A percentile compares a stretch with the other conserved stretches of the same genome.
Evolutionary conservation across 2,329 filamentous ascomycete genomes (phyloP).

Genomic region (Hypoxylon sp.): DNA sequence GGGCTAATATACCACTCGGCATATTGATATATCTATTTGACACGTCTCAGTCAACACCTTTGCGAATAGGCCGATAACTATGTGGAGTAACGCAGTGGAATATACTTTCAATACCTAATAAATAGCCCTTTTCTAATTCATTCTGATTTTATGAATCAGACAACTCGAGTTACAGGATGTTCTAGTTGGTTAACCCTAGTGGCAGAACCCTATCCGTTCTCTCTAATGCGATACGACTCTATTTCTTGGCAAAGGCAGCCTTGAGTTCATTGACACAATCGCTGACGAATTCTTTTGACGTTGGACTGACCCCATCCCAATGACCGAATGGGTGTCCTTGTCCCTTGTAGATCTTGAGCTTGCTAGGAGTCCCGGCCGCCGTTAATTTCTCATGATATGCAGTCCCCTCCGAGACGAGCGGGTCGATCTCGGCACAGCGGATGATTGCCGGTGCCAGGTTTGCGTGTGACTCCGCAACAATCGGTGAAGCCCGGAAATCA

Average conservation of each 20-base stretch:
- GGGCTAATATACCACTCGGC: background rate
- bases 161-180: background rate
- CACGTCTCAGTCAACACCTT: background rate
- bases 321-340: constrained; percentile 56
- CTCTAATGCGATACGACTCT: background rate
- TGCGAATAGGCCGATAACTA: background rate
- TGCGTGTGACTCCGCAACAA: constrained; percentile 54
- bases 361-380: constrained; percentile 53
- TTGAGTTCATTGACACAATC: constrained; percentile 54
- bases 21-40: background rate
- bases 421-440: constrained; percentile 55
- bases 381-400: constrained; percentile 54
- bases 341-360: constrained; percentile 56
- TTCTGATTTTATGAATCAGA: background rate
- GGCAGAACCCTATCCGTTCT: background rate
- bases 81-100: background rate
- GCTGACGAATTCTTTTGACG: constrained; percentile 53
- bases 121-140: background rate
- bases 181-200: background rate
- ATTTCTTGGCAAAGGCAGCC: constrained; percentile 44
- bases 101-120: background rate
- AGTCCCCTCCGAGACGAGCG: constrained; percentile 53
- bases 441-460: constrained; percentile 55
- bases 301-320: constrained; percentile 55
- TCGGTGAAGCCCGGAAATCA: constrained; percentile 55